Conservation (phyloP, 371 early-diverging fungal species). For the Basidiobolus heterosporus region DNA sequence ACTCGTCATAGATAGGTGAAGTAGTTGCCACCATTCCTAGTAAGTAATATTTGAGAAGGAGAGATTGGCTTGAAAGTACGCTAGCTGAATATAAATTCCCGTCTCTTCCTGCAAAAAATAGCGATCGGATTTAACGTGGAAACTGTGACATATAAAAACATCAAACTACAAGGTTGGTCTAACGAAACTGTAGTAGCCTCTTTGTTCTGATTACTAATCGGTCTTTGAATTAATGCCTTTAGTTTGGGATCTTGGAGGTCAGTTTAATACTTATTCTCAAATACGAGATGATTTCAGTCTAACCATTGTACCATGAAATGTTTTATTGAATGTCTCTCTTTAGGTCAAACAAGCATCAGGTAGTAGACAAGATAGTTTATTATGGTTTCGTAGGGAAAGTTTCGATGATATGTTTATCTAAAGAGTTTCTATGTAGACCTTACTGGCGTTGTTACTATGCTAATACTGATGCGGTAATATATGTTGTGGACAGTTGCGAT, state of each 20-base stretch:
- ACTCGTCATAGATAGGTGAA: slow-evolving; percentile 59
- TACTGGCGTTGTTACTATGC: slow-evolving; percentile 89
- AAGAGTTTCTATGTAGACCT: slow-evolving; percentile 18
- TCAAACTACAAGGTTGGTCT: slow-evolving; percentile 66
- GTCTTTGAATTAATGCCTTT: slow-evolving; percentile 1
- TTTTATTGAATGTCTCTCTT: slow-evolving; percentile 11
- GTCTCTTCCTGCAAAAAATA: slow-evolving; percentile 3
- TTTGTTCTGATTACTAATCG: slow-evolving; percentile 1
- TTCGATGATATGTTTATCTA: neutral
- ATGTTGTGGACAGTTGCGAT: slow-evolving; percentile 90
- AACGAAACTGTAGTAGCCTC: neutral
- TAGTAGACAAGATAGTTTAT: neutral
- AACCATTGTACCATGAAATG: neutral
- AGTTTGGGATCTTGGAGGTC: slow-evolving; percentile 88
- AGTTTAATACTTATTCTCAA: slow-evolving; percentile 16
- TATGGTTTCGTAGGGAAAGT: neutral
- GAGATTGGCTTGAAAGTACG: too few species aligned
- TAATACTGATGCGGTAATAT: slow-evolving; percentile 93
- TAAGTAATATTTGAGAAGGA: slow-evolving; percentile 8
- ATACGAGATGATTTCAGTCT: too few species aligned
- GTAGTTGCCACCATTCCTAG: slow-evolving; percentile 93
- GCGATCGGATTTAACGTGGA: slow-evolving; percentile 81
- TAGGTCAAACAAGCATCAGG: slow-evolving; percentile 29
- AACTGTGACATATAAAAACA: slow-evolving; percentile 91
- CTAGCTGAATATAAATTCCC: neutral